A percentile compares a stretch with the other conserved stretches of the same genome.
These are phyloP conservation scores for Eremothecium coryli DNA, from an alignment of 1,139 yeast genomes.

Conservation along the genomic window DNA sequence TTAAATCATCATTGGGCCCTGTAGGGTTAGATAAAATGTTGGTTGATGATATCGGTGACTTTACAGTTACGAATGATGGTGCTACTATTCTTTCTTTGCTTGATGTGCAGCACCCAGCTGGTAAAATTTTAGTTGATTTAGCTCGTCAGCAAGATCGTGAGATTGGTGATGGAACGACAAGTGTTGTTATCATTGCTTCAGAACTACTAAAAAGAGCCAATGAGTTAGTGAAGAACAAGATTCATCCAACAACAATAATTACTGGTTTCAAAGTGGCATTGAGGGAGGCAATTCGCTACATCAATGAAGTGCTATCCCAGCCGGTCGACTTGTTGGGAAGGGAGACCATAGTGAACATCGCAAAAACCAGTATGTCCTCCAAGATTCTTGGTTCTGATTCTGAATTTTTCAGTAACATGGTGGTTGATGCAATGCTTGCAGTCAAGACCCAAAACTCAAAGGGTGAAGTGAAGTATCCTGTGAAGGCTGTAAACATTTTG, in stretches of 20 bases:
- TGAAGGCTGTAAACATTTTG: constrained; percentile 90
- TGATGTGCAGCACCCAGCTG: constrained; percentile 99
- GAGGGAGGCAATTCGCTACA: constrained; percentile 83
- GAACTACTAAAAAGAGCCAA: constrained; percentile 89
- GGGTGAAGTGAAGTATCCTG: constrained; percentile 90
- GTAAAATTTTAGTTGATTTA: constrained; percentile 88
- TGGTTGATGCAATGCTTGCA: constrained; percentile 91
- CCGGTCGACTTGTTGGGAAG: constrained; percentile 78
- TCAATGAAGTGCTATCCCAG: constrained; percentile 74
- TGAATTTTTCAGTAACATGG: constrained; percentile 81
- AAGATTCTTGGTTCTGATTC: constrained; percentile 96
- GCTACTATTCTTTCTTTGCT: constrained; percentile 86
- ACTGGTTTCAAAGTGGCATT: constrained; percentile 93
- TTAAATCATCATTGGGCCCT: constrained; percentile 93
- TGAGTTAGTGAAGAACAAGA: constrained; percentile 83
- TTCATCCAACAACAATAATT: constrained; percentile 96
- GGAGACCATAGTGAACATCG: constrained; percentile 74
- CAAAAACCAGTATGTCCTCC: constrained; percentile 94
- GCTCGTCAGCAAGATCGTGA: constrained; percentile 99
- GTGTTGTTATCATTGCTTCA: constrained; percentile 93
- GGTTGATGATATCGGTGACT: constrained; percentile 98
- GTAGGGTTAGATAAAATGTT: constrained; percentile 98
- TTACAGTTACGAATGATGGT: constrained; percentile 97
- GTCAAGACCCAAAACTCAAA: constrained; percentile 84
- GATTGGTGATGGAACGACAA: constrained; percentile 96